These are phyloP conservation scores for Macroventuria anomochaeta DNA, from an alignment of 2,329 filamentous ascomycete genomes.

Conservation along the genomic window DNA sequence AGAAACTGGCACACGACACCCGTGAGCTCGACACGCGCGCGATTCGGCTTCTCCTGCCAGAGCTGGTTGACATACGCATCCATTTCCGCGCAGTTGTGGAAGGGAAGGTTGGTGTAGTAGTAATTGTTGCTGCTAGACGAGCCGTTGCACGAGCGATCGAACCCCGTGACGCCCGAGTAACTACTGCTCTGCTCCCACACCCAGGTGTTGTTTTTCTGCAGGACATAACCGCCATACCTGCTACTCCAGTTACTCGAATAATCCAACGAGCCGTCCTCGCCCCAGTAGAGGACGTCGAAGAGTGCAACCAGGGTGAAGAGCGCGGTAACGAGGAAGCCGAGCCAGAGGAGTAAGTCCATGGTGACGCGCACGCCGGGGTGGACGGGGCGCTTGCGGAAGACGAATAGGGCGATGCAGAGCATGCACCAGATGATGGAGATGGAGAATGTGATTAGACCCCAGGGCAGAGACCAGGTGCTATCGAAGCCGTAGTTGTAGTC, in stretches of 20 bases:
- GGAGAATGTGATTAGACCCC: slow-evolving; percentile 39
- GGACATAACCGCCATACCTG: slow-evolving; percentile 31
- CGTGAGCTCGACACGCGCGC: slow-evolving; percentile 28
- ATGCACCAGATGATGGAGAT: slow-evolving; percentile 41
- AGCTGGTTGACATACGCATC: slow-evolving; percentile 42
- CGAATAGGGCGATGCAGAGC: slow-evolving; percentile 34
- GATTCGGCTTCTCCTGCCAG: slow-evolving; percentile 33
- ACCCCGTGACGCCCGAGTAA: slow-evolving; percentile 17
- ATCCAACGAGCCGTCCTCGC: slow-evolving; percentile 27
- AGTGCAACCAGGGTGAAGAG: slow-evolving; percentile 33
- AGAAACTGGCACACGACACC: slow-evolving; percentile 43
- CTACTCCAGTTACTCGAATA: slow-evolving; percentile 1
- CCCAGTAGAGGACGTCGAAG: slow-evolving; percentile 24
- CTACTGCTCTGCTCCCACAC: slow-evolving; percentile 26
- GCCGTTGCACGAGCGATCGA: slow-evolving; percentile 25
- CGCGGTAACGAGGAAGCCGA: slow-evolving; percentile 39
- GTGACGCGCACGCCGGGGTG: slow-evolving; percentile 47
- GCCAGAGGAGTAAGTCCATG: slow-evolving; percentile 47
- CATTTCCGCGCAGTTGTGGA: slow-evolving; percentile 35
- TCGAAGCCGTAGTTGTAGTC: slow-evolving; percentile 24
- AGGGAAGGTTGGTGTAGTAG: slow-evolving; percentile 12
- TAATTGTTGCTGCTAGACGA: neutral
- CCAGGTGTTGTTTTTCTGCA: slow-evolving; percentile 42
- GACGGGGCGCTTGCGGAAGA: slow-evolving; percentile 35
- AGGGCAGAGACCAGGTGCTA: slow-evolving; percentile 24